Evolutionary conservation across 208 protist species (phyloP), one percentile per base, ranked within the genome.

Genomic region (Trypanosoma congolense): DNA sequence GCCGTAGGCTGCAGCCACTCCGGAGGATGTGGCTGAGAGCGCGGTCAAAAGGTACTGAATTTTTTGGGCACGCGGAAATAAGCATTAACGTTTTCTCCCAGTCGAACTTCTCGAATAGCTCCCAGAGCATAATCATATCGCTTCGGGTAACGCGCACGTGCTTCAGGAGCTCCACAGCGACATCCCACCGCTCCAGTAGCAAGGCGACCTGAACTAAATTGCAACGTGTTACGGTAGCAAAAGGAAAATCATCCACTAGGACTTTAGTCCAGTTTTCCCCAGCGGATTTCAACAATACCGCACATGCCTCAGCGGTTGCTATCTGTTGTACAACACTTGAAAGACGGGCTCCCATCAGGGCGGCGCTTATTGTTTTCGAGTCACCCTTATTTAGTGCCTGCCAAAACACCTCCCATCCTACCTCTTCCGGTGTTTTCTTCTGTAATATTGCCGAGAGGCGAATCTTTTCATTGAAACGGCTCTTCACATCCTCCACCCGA

Each of bases 401-500:
- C 87, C 87, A 94, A 52, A 90, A 94, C 16, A 83, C 57, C 2
- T 71, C 70, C 87, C 87, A 94, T 75, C 92, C 87, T 26, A 94
- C 83, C 51, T 94, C 83, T 60, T 94, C 87, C 14, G 73, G 59
- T 22, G 67, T 43, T 55, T 79, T 77, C 42, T 70, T 74, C 72
- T 92, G 87, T 46, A 85, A 47, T 35, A 72, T 82, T 0, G 74
- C 72, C 9, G 80, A 82, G 29, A 94, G 74, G 12, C 80, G 79
- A 21, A 94, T 61, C 59, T 92, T 91, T 52, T 91, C 87, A 50
- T 88, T 90, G 64, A 94, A 91, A 38, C 87, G 80, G 45, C 65
- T 70, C 68, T 94, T 94, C 46, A 94, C 81, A 43, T 91, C 83
- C 47, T 84, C 77, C 6, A 90, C 75, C 12, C 81, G 68, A 38